These are phyloP conservation scores for Cydonia oblonga DNA, from an alignment of 331 rosid genomes.

Conservation along the genomic window DNA sequence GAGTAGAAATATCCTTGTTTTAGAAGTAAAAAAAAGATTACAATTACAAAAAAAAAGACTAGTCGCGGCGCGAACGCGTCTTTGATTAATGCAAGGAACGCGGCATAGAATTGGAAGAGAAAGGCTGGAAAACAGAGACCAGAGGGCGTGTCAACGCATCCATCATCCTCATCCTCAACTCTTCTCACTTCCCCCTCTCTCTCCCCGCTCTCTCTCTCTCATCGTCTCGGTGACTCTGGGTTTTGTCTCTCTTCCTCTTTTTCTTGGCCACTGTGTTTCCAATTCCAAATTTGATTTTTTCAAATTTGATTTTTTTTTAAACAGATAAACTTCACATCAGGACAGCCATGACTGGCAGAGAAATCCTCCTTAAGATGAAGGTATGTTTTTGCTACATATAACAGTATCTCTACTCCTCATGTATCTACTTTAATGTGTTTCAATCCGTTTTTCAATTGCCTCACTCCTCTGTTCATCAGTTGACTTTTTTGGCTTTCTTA, in stretches of 20 bases:
- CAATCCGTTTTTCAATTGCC: not conserved
- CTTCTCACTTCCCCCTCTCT: conserved; percentile 2
- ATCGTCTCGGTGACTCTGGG: not conserved
- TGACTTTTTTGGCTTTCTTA: not conserved
- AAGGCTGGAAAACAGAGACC: not conserved
- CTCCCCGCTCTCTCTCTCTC: not conserved
- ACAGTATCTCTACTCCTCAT: not conserved
- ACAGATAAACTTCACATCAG: not conserved
- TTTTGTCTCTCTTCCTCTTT: not conserved
- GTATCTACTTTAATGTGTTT: not conserved
- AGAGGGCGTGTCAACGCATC: conserved; percentile 32
- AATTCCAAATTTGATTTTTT: not conserved
- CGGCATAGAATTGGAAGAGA: not conserved
- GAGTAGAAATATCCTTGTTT: no score
- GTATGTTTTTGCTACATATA: not conserved
- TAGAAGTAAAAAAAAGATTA: no score
- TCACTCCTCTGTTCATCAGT: not conserved
- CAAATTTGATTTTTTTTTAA: not conserved
- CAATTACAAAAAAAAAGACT: no score
- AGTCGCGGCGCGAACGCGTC: conserved; percentile 15
- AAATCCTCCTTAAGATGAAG: conserved; percentile 47
- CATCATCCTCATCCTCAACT: not conserved
- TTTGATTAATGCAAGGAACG: conserved; percentile 3
- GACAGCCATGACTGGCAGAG: conserved; percentile 35
- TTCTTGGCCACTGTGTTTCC: conserved; percentile 3